These are phyloP conservation scores for Sicyos edulis DNA, from an alignment of 306 rosid genomes.

Conservation along the genomic window DNA sequence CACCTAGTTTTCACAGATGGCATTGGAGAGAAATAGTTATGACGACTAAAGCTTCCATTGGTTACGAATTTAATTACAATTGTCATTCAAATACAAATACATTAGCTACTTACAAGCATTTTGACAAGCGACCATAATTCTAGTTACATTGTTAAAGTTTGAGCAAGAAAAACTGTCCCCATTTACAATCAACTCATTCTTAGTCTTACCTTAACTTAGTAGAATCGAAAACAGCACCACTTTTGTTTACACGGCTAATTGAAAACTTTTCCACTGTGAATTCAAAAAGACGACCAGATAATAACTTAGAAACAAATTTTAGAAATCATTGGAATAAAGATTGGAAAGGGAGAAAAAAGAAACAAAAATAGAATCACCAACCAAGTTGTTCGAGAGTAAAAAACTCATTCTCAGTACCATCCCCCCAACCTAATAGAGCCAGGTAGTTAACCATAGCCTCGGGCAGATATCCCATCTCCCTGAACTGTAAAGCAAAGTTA, in stretches of 20 bases:
- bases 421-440: conserved; percentile 97
- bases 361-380: conserved; percentile 33
- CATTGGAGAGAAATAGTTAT: neutral
- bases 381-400: conserved; percentile 62
- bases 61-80: conserved; percentile 1
- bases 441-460: conserved; percentile 87
- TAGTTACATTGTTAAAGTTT: neutral
- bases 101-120: neutral
- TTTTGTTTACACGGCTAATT: conserved; percentile 76
- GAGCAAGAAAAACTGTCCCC: conserved; percentile 5
- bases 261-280: conserved; percentile 78
- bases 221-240: conserved; percentile 87
- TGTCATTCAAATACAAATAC: neutral
- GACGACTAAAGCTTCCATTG: conserved; percentile 7
- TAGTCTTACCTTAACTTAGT: conserved; percentile 55
- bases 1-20: conserved; percentile 41
- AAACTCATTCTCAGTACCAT: conserved; percentile 93
- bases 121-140: neutral
- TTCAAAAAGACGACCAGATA: conserved; percentile 5
- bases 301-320: conserved; percentile 7
- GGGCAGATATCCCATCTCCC: conserved; percentile 96
- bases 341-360: neutral
- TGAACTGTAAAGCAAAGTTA: conserved; percentile 46
- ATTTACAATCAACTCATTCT: neutral
- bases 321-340: conserved; percentile 10